phyloP scores from a whole-genome alignment of 192 early-diverging fungal genomes.

The Umbelopsis vinacea region DNA sequence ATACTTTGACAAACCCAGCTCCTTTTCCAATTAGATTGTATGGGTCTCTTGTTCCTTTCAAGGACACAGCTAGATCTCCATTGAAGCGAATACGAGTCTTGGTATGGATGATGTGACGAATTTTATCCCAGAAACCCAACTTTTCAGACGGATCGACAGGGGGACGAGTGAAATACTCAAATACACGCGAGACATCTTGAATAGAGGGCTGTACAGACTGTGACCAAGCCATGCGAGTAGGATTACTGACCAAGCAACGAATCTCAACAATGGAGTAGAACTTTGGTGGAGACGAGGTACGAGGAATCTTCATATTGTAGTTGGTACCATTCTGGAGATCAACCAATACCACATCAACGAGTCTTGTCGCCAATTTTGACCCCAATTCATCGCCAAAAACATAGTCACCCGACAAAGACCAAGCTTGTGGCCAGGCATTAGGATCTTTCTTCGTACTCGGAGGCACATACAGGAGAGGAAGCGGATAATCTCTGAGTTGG shows the following conservation, averaged over 20 bases:
- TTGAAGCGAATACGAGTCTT: conserved; percentile 37
- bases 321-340: neutral
- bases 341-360: conserved; percentile 9
- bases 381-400: conserved; percentile 48
- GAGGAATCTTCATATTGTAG: conserved; percentile 34
- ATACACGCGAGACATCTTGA: conserved; percentile 36
- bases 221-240: conserved; percentile 35
- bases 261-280: conserved; percentile 49
- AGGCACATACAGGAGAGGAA: conserved; percentile 47
- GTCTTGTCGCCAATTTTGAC: conserved; percentile 31
- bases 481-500: conserved; percentile 46
- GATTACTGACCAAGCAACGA: conserved; percentile 10
- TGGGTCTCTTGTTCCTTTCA: conserved; percentile 48
- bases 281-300: conserved; percentile 44
- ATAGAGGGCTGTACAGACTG: conserved; percentile 48
- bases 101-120: conserved; percentile 49
- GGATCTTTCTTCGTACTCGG: conserved; percentile 3
- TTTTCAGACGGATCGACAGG: conserved; percentile 45
- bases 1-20: conserved; percentile 43
- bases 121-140: conserved; percentile 52
- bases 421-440: conserved; percentile 16
- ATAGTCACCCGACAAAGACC: conserved; percentile 43
- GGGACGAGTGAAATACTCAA: conserved; percentile 46
- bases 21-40: conserved; percentile 44
- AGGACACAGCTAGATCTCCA: conserved; percentile 40